Base-by-base conservation (phyloP, 148 eudicot species). In the Fagopyrum homotropicum region DNA sequence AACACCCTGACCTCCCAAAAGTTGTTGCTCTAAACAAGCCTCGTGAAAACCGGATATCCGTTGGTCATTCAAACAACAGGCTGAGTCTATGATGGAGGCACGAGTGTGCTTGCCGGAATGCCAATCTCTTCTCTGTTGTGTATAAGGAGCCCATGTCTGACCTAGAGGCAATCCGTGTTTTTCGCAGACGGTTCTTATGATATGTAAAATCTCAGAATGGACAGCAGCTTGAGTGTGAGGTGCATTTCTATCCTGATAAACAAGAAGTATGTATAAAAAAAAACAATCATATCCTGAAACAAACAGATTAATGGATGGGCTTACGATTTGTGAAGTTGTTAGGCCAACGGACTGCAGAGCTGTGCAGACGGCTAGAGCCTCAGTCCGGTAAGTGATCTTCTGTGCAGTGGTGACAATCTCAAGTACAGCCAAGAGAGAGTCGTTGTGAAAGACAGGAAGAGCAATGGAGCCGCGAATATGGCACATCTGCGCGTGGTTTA, bases 301-400 rank as follows among this genome's bases (percentile, higher is more conserved):
- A 3, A 54, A 54, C 17, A 54, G 44, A 9, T 61, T 61, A 9
- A 29, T 61, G 57, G 82, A 78, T 81, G 78, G 82, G 77, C 74
- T 73, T 40, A 77, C 77, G 45, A 79, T 82, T 60, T 82, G 89
- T 19, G 96, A 84, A 82, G 90, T 88, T 80, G 85, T 85, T n/a
- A 90, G 86, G 78, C 86, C 82, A 81, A 90, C 89, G 61, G 89
- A 86, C 92, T 90, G 90, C 43, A 90, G 95, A 63, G 96, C 96
- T 83, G 76, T 85, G 85, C 89, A 85, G 72, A 90, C 77, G 71
- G 79, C 81, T 78, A 88, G 90, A 75, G 88, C 75, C 82, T 90
- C 89, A 26, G 89, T 85, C 43, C 83, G 86, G 79, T 78, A 90
- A 78, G 79, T 81, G 74, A 84, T 79, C 56, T 80, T 83, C 70